These are phyloP conservation scores for Fusarium praegraminearum DNA, from an alignment of 2,329 filamentous ascomycete species.

Conservation along the genomic window DNA sequence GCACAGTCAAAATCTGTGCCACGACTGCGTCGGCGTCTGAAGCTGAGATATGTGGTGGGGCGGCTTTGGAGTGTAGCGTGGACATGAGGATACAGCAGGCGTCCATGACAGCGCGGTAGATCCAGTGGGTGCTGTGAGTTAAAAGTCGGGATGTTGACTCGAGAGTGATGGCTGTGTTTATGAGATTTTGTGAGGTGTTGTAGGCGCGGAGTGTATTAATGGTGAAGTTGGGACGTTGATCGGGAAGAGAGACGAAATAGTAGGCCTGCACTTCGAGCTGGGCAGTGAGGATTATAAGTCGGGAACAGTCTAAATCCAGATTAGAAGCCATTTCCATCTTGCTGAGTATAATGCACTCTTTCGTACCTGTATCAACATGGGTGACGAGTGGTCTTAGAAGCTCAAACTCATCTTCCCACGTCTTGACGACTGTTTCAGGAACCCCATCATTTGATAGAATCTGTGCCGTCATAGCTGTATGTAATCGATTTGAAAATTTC, in stretches of 20 bases:
- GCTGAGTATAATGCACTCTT: not conserved
- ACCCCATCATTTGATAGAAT: constrained; percentile 62
- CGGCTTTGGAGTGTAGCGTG: constrained; percentile 59
- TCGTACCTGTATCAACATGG: constrained; percentile 60
- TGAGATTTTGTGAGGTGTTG: constrained; percentile 60
- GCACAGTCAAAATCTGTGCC: constrained; percentile 51
- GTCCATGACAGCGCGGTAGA: constrained; percentile 61
- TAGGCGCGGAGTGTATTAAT: constrained; percentile 61
- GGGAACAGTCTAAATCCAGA: constrained; percentile 56
- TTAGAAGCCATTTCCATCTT: not conserved
- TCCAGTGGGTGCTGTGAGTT: constrained; percentile 62
- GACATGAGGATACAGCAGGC: constrained; percentile 61
- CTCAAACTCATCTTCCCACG: constrained; percentile 66
- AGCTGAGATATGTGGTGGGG: constrained; percentile 49
- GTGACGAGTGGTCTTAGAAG: constrained; percentile 60
- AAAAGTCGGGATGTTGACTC: constrained; percentile 57
- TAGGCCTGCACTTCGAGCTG: constrained; percentile 66
- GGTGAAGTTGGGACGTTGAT: constrained; percentile 54
- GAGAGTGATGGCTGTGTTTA: constrained; percentile 58
- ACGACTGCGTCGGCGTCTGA: constrained; percentile 50
- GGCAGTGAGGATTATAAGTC: constrained; percentile 62
- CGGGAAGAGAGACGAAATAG: constrained; percentile 62
- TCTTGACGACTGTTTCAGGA: constrained; percentile 59
- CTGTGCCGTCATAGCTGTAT: constrained; percentile 61
- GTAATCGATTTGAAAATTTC: constrained; percentile 63